Base-by-base conservation (phyloP, 2,329 filamentous ascomycete species). In the Fusarium torreyae region DNA sequence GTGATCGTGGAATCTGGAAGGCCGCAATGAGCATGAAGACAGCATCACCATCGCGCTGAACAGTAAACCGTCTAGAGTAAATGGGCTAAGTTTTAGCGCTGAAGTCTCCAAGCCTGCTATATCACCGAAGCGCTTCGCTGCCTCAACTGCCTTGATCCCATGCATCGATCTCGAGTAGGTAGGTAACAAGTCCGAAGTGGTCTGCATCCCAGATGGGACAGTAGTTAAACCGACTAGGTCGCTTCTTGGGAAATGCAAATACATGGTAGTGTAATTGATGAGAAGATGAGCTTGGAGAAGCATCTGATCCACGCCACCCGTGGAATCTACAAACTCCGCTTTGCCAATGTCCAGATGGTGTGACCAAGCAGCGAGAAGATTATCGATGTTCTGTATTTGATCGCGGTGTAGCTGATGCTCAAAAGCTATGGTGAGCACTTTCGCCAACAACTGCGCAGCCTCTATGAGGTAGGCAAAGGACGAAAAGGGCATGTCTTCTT, bases 321-420 rank as follows among this genome's bases (percentile, higher is more conserved):
- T 38, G 15, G 52, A 55, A 28, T 55, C 52, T n/a, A 55, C 22
- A 11, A 33, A 22, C 22, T 55, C 52, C 22, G 42, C 8, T n/a
- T 55, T 55, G 5, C 52, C 24, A 7, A 17, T 3, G 1, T 44
- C 52, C 3, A 55, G 31, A 20, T 55, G 52, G 28, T 55, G 52
- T 1, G 33, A 42, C 52, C 52, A 55, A 13, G 52, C 52, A 28
- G 42, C 52, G 9, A 55, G 22, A 5, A 55, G 40, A n/a, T 55
- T 55, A 4, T 55, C 52, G 22, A 55, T 20, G 17, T 55, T 55
- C 10, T 55, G 52, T 18, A 55, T 8, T 33, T 55, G 52, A 3
- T 55, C 52, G 5, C 52, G 52, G 2, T 55, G 52, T 33, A 36
- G 17, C 6, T 36, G 34, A 8, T 36, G 34, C 8, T 36, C 34